Evolutionary conservation across 2,329 filamentous ascomycete genomes (phyloP).

Genomic region (Nemania sp.): DNA sequence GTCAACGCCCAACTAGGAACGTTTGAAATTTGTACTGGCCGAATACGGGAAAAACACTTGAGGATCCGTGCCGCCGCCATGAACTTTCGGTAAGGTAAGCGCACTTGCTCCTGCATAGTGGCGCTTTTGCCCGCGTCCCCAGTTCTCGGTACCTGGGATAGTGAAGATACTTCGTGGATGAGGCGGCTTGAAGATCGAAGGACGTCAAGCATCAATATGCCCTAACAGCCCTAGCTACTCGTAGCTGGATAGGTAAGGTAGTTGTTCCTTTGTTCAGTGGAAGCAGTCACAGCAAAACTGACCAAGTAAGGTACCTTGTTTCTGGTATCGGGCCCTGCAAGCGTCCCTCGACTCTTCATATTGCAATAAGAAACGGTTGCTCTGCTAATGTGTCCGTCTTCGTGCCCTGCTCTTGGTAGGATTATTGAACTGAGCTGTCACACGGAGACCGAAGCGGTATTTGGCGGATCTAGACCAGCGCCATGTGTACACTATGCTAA

Average conservation of each 20-base stretch:
- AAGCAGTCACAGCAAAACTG: background rate
- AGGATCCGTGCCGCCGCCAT: background rate
- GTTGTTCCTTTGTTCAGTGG: background rate
- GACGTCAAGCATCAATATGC: background rate
- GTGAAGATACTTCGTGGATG: background rate
- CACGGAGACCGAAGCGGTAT: conserved; percentile 13
- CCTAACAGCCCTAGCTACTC: background rate
- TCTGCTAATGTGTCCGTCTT: background rate
- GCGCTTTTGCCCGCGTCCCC: background rate
- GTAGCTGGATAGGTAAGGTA: background rate
- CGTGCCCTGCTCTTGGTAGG: background rate
- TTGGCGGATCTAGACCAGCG: conserved; percentile 2
- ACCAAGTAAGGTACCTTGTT: background rate
- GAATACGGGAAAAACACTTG: background rate
- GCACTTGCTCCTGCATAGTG: too few relatives aligned
- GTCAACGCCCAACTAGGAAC: background rate
- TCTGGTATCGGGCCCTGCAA: background rate
- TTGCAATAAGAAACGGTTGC: too few relatives aligned
- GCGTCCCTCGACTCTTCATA: background rate
- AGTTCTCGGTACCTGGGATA: background rate
- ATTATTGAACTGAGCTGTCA: conserved; percentile 11
- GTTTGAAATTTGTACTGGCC: background rate
- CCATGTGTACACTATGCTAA: background rate
- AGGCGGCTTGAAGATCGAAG: background rate
- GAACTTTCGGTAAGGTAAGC: too few relatives aligned